These are phyloP conservation scores for Agarophyton chilense DNA, from an alignment of 23 red algal genomes.

Conservation along the genomic window DNA sequence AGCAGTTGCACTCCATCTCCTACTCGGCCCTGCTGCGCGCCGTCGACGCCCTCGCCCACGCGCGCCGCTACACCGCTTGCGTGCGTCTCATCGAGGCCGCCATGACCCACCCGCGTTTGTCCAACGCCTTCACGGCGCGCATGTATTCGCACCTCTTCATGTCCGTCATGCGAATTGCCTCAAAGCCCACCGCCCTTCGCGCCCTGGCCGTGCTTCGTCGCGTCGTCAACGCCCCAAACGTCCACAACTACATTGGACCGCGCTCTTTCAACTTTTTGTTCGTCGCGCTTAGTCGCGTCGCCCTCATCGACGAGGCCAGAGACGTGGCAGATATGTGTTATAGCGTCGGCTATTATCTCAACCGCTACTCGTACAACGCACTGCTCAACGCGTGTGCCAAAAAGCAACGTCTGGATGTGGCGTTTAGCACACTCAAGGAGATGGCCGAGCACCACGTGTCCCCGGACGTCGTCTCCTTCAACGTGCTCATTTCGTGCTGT, in stretches of 20 bases:
- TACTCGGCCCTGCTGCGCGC: not conserved
- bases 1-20: not conserved
- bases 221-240: not conserved
- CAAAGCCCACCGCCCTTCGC: not conserved
- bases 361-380: constrained; percentile 60
- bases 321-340: constrained; percentile 20
- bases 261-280: constrained; percentile 56
- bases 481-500: constrained; percentile 79
- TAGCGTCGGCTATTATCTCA: constrained; percentile 40
- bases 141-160: constrained; percentile 48
- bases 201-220: not conserved
- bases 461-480: constrained; percentile 89
- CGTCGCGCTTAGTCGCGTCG: constrained; percentile 22
- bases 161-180: constrained; percentile 29
- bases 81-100: constrained; percentile 32
- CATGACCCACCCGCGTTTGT: not conserved
- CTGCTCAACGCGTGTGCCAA: constrained; percentile 70
- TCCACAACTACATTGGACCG: constrained; percentile 3
- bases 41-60: not conserved
- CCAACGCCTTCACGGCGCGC: constrained; percentile 3
- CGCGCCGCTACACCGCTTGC: not conserved
- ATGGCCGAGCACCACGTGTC: constrained; percentile 71
- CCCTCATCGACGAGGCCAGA: constrained; percentile 32
- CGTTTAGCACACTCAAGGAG: constrained; percentile 39
- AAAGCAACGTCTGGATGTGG: constrained; percentile 37